phyloP scores from a whole-genome alignment of 352 stramenopile species.

The Phytopythium helicoides region DNA sequence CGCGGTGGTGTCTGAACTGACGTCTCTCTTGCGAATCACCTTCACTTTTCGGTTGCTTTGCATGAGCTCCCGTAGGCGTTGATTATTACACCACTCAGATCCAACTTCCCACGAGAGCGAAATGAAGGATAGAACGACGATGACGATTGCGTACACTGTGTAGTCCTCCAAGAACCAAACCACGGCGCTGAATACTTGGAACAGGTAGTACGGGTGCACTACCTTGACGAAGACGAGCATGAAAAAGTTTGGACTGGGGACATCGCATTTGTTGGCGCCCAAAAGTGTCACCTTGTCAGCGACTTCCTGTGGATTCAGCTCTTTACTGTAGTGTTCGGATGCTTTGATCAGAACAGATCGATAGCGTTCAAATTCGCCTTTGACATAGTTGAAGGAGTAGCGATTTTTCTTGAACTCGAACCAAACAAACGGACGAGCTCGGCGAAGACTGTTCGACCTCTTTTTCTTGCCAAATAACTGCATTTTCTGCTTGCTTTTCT shows the following conservation, averaged over 20 bases:
- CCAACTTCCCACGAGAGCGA: constrained; percentile 56
- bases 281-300: constrained; percentile 25
- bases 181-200: constrained; percentile 49
- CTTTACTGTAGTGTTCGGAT: constrained; percentile 12
- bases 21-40: constrained; percentile 21
- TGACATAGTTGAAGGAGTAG: constrained; percentile 55
- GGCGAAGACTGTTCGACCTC: not conserved
- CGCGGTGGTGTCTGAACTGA: not conserved
- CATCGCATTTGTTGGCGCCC: constrained; percentile 41
- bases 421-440: constrained; percentile 25
- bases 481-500: too few relatives aligned
- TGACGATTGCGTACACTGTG: constrained; percentile 37
- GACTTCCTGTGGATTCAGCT: constrained; percentile 15
- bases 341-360: constrained; percentile 22
- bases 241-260: constrained; percentile 25
- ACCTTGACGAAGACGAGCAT: constrained; percentile 52
- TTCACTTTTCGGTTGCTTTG: constrained; percentile 28
- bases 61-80: constrained; percentile 36
- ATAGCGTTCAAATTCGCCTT: constrained; percentile 49
- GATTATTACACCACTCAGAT: constrained; percentile 40
- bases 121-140: constrained; percentile 33
- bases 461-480: not conserved
- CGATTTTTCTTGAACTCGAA: constrained; percentile 74
- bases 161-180: constrained; percentile 53
- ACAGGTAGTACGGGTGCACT: constrained; percentile 62